These are phyloP conservation scores for Diaporthe amygdali DNA, from an alignment of 2,329 filamentous ascomycete species.

Conservation along the genomic window DNA sequence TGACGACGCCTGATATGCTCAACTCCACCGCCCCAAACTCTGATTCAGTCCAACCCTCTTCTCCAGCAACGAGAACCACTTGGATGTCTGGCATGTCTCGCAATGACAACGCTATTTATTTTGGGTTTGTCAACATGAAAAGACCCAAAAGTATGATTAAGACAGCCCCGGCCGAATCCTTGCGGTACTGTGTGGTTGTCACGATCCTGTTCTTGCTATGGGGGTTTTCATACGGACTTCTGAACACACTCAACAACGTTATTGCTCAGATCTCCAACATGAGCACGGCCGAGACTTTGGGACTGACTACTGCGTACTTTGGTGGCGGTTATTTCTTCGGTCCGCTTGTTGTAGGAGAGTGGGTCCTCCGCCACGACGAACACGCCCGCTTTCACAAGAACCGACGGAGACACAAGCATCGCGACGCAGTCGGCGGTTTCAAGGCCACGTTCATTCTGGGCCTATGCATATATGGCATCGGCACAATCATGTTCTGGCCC, in stretches of 20 bases:
- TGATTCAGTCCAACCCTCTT: background rate
- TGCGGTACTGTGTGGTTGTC: conserved; percentile 76
- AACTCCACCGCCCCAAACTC: background rate
- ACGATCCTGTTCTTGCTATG: conserved; percentile 86
- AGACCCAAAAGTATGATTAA: conserved; percentile 74
- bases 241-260: conserved; percentile 79
- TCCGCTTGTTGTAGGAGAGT: conserved; percentile 71
- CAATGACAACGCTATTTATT: conserved; percentile 62
- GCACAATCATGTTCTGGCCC: conserved; percentile 88
- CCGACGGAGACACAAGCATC: conserved; percentile 37
- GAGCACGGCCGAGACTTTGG: conserved; percentile 66
- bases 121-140: conserved; percentile 78
- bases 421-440: conserved; percentile 67
- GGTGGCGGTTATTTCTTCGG: conserved; percentile 73
- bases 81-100: conserved; percentile 35
- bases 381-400: conserved; percentile 52
- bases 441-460: conserved; percentile 82
- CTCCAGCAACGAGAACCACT: conserved; percentile 4
- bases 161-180: conserved; percentile 65
- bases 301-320: conserved; percentile 74
- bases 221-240: conserved; percentile 88
- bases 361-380: conserved; percentile 72
- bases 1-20: conserved; percentile 47
- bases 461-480: conserved; percentile 74
- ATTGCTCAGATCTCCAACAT: conserved; percentile 69